Percentiles rank a stretch among this genome's conserved stretches.
phyloP scores from a whole-genome alignment of 1,284 basidiomycete species.

The Exobasidium cylindrosporum region DNA sequence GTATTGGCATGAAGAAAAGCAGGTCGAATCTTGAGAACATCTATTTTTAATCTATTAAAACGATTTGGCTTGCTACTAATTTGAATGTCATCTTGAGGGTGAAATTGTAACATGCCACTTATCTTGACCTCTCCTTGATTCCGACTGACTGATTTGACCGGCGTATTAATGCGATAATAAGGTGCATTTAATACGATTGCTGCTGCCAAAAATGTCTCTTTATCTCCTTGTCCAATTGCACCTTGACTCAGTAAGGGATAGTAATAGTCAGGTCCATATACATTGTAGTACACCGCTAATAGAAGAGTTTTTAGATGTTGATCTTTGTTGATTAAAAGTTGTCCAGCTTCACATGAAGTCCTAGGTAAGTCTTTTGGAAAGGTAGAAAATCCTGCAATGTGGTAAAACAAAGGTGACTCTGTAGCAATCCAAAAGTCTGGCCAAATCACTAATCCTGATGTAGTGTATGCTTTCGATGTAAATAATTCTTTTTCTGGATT shows the following conservation, averaged over 20 bases:
- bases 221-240: not conserved
- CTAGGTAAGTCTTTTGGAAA: not conserved
- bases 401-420: not conserved
- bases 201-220: slow-evolving; percentile 2
- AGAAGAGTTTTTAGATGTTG: not conserved
- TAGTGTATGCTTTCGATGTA: not conserved
- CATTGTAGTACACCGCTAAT: not conserved
- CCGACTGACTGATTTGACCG: not conserved
- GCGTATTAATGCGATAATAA: not conserved
- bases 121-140: not conserved
- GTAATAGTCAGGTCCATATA: not conserved
- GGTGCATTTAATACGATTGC: not conserved
- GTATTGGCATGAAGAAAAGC: not conserved
- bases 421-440: not conserved
- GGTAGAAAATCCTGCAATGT: not conserved
- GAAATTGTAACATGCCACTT: not conserved
- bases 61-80: not conserved
- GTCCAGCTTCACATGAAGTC: not conserved
- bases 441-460: not conserved
- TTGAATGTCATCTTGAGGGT: not conserved
- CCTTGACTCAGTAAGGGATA: slow-evolving; percentile 4
- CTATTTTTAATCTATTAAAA: too few species aligned
- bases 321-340: not conserved
- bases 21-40: not conserved
- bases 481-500: slow-evolving; percentile 1